Evolutionary conservation across 1,284 basidiomycete species (phyloP), one percentile per base, ranked within the genome.

Genomic region (Leucoagaricus sp.): DNA sequence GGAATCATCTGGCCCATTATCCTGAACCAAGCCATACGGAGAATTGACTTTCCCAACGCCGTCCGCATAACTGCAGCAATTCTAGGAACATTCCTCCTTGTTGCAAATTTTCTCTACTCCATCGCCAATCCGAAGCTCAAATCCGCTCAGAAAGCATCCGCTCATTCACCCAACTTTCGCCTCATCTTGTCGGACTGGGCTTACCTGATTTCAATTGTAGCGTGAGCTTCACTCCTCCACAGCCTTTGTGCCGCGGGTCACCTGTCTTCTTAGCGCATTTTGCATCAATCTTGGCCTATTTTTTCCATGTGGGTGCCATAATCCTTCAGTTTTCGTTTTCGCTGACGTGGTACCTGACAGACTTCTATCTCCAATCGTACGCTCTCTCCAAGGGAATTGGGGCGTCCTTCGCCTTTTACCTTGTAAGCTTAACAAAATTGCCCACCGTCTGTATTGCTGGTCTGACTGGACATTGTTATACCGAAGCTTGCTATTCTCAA

Each of bases 341-440:
- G 13, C n/a, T 23, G 26, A 10, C 42, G 2, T 25, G 15, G 2
- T 10, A 4, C 10, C 36, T 36, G 13, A 7, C 19, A 81, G 78
- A 79, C 63, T 83, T 84, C 65, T 84, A 83, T 65, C 68, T 84
- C 4, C 81, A 84, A 66, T 69, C 83, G 0, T 83, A 77, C 57
- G 74, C 81, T 4, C 64, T 76, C 7, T 66, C 73, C 51, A 72
- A 79, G 54, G 75, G 74, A 5, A 71, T 82, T 40, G 61, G 67
- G 47, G 59, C 69, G 26, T 67, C 63, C 2, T 66, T 80, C 7
- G 75, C 80, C 5, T 82, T 81, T 57, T 83, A 84, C 63, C 73
- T 73, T 34, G 81, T 83, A 65, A 45, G 75, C 67, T 48, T 13
- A 36, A 53, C 54, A 17, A 40, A 17, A 40, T n/a, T 6, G 49